Evolutionary conservation across 1,284 basidiomycete genomes (phyloP), one percentile per base, ranked within the genome.

Genomic region (Rhodotorula glutinis): DNA sequence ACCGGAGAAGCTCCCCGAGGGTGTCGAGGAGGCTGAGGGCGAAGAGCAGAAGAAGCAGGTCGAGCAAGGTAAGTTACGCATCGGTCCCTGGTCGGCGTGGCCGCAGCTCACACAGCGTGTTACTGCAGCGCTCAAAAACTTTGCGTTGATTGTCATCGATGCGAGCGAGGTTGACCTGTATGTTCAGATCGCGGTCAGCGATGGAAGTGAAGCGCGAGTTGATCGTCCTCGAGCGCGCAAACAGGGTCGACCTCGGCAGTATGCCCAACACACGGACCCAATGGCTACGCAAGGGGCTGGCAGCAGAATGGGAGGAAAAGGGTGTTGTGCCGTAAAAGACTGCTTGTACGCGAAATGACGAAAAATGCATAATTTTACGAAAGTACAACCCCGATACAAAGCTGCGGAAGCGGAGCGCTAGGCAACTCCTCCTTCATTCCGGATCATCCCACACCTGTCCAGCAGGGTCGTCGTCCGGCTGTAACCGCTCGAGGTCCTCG

Each of bases 141-240:
- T 79, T 46, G 75, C 76, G 10, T 73, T 79, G 19, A 67, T 78
- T 27, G 73, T 79, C 8, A 69, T 79, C 30, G 77, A 78, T 52
- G 75, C 78, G 19, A 69, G 70, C 56, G 67, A 69, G n/a, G 75
- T 79, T 9, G 79, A 79, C 57, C 60, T 79, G 70, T 75, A 38
- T 61, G 71, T 66, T 10, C 40, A 10, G 14, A 27, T 53, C 44
- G 4, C 16, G n/a, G n/a, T n/a, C n/a, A n/a, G n/a, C n/a, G n/a
- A n/a, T n/a, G n/a, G n/a, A n/a, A n/a, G n/a, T n/a, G n/a, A n/a
- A n/a, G n/a, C n/a, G 33, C 33, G 33, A 38, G 33, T 11, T 38
- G 33, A 38, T 11, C 33, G 5, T 11, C 5, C 5, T 11, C 11
- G 33, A 38, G 11, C 11, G 33, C 11, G 33, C 33, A 11, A 38